Base-by-base conservation (phyloP, 163 green algal genomes). In the Chlamydomonas reinhardtii region DNA sequence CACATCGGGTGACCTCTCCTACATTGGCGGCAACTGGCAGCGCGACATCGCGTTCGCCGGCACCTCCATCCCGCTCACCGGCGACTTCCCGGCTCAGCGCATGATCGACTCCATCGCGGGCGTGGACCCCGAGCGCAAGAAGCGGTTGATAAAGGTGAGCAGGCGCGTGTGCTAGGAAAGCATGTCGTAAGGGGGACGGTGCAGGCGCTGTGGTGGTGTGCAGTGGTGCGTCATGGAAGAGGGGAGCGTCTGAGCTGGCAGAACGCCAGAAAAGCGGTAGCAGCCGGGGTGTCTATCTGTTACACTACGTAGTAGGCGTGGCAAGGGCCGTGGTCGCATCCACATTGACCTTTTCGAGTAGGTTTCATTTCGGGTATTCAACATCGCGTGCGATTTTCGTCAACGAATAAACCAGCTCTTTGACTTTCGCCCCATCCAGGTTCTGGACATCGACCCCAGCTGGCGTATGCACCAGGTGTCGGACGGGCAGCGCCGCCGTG, bases 381-480 rank as follows among this genome's bases (percentile, higher is more conserved):
- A n/a, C n/a, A n/a, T n/a, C n/a, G n/a, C n/a, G n/a, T n/a, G n/a
- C n/a, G n/a, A n/a, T n/a, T n/a, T n/a, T n/a, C n/a, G n/a, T n/a
- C n/a, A n/a, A n/a, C n/a, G n/a, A n/a, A n/a, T n/a, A n/a, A n/a
- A n/a, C n/a, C n/a, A n/a, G n/a, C n/a, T n/a, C n/a, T n/a, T n/a
- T n/a, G n/a, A n/a, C n/a, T n/a, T n/a, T n/a, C n/a, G n/a, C n/a
- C n/a, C n/a, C n/a, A 16, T 37, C 5, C 71, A 91, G 83, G 89
- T 90, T 39, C 89, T 99, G 83, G 98, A 99, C 90, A 96, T 99
- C 59, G 94, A 99, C 83, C 89, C 94, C 19, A 78, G 90, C 32
- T 99, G 98, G 98, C 94, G 97, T 64, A 96, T 99, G 92, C 96
- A 99, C 93, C 91, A 92, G 17, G 97, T 99, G 73, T 99, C 95